Evolutionary conservation across 2,329 filamentous ascomycete genomes (phyloP).

Genomic region (Phoma sp.): DNA sequence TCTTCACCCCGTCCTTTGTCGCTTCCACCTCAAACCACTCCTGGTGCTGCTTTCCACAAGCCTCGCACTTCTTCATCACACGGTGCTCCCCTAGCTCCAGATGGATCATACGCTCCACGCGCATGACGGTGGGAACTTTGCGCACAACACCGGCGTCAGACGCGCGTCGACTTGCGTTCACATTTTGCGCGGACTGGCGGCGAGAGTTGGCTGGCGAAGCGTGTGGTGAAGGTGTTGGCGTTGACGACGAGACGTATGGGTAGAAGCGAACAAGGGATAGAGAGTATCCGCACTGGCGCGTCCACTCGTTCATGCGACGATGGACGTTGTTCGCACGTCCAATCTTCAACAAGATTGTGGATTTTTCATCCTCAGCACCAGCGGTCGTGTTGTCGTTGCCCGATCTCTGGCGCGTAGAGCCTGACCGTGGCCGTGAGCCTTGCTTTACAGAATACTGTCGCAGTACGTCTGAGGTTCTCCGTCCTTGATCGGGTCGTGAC

Average conservation of each 20-base stretch:
- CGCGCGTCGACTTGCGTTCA: constrained; percentile 26
- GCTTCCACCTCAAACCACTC: constrained; percentile 97
- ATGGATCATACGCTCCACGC: constrained; percentile 89
- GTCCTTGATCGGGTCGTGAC: constrained; percentile 48
- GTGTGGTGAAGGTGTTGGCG: constrained; percentile 34
- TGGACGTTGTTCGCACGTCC: constrained; percentile 82
- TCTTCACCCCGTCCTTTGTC: constrained; percentile 71
- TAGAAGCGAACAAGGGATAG: constrained; percentile 91
- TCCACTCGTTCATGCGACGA: constrained; percentile 90
- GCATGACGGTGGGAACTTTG: constrained; percentile 85
- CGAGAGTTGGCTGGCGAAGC: constrained; percentile 28
- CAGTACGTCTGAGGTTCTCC: constrained; percentile 44
- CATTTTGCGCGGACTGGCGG: constrained; percentile 4
- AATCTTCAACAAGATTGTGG: constrained; percentile 72
- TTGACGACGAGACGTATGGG: constrained; percentile 68
- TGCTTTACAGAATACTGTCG: constrained; percentile 42
- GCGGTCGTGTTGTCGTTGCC: constrained; percentile 24
- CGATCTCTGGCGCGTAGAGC: constrained; percentile 13
- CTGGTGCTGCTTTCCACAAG: constrained; percentile 83
- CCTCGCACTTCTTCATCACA: constrained; percentile 71
- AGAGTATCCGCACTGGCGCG: constrained; percentile 88
- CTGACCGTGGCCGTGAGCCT: constrained; percentile 15
- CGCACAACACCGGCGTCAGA: constrained; percentile 50
- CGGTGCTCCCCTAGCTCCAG: constrained; percentile 74
- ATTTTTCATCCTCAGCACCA: constrained; percentile 37